phyloP scores from a whole-genome alignment of 2,329 filamentous ascomycete genomes.

The Sclerotinia subarctica region DNA sequence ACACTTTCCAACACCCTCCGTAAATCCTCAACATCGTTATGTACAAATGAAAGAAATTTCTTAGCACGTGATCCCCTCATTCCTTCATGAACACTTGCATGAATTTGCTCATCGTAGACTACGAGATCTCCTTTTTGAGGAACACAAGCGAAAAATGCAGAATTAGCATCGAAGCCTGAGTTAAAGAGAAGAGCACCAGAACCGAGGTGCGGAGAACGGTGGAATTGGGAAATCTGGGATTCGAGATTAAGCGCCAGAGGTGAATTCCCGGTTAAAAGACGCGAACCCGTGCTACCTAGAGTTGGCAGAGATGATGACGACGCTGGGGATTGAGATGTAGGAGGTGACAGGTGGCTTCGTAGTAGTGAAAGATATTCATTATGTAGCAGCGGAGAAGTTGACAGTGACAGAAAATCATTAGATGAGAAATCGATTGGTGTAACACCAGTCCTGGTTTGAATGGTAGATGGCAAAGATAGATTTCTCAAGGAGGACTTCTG shows the following conservation, averaged over 20 bases:
- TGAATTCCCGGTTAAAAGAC: constrained; percentile 64
- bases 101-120: constrained; percentile 63
- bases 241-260: constrained; percentile 58
- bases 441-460: constrained; percentile 40
- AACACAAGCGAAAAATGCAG: constrained; percentile 48
- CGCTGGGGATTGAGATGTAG: too few species aligned
- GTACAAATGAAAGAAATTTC: constrained; percentile 50
- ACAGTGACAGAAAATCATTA: constrained; percentile 35
- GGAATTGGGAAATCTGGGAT: constrained; percentile 55
- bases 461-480: constrained; percentile 10
- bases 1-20: constrained; percentile 35
- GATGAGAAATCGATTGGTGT: constrained; percentile 42
- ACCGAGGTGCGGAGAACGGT: constrained; percentile 57
- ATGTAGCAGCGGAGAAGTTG: constrained; percentile 25
- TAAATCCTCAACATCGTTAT: constrained; percentile 48
- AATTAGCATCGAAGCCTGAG: constrained; percentile 55
- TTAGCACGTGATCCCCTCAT: constrained; percentile 41
- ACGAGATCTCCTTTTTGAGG: constrained; percentile 54
- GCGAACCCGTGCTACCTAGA: constrained; percentile 49
- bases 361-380: constrained; percentile 27
- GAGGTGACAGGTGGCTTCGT: not conserved
- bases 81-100: constrained; percentile 58
- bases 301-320: not conserved
- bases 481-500: constrained; percentile 17
- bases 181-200: constrained; percentile 57